Base-by-base conservation (phyloP, 768 basidiomycete genomes). In the Amanita phalloides region DNA sequence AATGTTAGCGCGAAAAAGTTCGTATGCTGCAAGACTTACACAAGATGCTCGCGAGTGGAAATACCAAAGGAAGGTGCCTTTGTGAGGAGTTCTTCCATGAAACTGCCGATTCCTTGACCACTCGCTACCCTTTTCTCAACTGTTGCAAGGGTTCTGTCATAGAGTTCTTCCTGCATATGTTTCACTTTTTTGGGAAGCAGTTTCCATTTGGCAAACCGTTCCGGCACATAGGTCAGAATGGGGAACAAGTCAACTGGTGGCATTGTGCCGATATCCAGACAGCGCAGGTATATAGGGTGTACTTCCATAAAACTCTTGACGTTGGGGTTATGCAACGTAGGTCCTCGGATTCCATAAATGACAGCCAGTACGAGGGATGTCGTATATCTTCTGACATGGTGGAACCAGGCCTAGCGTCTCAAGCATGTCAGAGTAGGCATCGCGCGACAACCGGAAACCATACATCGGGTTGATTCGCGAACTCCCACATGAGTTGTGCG, bases 231-330 rank as follows among this genome's bases (percentile, higher is more conserved):
- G 23, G 57, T 57, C 9, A 71, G 55, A 26, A 67, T 53, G 2
- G 69, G 67, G 33, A 70, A 51, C n/a, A 65, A 36, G 47, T 70
- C 69, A 6, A 70, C 54, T 5, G 69, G 69, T 4, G 69, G 67
- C 42, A 65, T 59, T n/a, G 66, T 62, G n/a, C 68, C 66, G 14
- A 65, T 60, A 26, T 64, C 65, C 17, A 66, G 51, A 8, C 60
- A 57, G 6, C 59, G 49, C 7, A 58, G 53, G 57, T 62, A 66
- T 32, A 60, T 48, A 25, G 61, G 60, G 45, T 62, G 56, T 28
- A 55, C 62, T 20, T 64, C 53, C 53, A 61, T 61, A 51, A 66
- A 67, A 11, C 57, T 60, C 10, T 53, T 48, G 4, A 61, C 57
- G 10, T 61, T 62, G 6, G 60, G 57, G 6, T 61, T 60, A 11